Base-by-base conservation (phyloP, 352 stramenopile genomes). In the Pythium aquatile region DNA sequence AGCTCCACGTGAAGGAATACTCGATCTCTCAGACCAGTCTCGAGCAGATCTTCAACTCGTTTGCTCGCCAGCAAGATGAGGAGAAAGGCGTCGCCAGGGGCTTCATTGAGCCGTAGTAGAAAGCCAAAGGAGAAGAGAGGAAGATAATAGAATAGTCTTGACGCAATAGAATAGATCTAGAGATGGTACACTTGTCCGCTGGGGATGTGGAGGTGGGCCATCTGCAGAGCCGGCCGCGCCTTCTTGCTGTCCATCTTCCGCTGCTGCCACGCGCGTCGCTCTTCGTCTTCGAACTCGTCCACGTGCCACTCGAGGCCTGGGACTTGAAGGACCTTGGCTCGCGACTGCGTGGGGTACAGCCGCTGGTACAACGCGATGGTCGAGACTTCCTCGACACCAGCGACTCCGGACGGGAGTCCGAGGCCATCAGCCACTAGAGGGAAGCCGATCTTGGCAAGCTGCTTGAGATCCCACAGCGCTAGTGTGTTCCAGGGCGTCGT, bases 401-500 rank as follows among this genome's bases (percentile, higher is more conserved):
- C 86, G 14, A 72, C 70, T 13, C 75, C 74, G 2, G 33, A 65
- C 16, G 79, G 77, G 13, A 79, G 62, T 49, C 87, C 72, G 7
- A 98, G 69, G 6, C 91, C 92, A 30, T 98, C 93, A 2, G 83
- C 91, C 40, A 98, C 79, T 9, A 97, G 70, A 5, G 87, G 78
- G 71, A 98, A 98, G 24, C 94, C 94, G 14, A 97, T 85, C 26
- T 97, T 84, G 14, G 87, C 84, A 40, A 99, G 78, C 65, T 94
- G 92, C 28, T 64, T 20, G 13, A 98, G 59, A 63, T 98, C 90
- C 96, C 96, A 99, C 3, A 98, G 68, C 29, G 94, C 95, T 1
- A 98, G 79, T 30, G 96, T 99, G 76, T 99, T 98, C 96, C 96
- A 99, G 9, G 96, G 96, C 61, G 81, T 91, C 28, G 96, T 98